Evolutionary conservation across 83 land plant species (phyloP), one percentile per base, ranked within the genome.

Genomic region (Picea abies): DNA sequence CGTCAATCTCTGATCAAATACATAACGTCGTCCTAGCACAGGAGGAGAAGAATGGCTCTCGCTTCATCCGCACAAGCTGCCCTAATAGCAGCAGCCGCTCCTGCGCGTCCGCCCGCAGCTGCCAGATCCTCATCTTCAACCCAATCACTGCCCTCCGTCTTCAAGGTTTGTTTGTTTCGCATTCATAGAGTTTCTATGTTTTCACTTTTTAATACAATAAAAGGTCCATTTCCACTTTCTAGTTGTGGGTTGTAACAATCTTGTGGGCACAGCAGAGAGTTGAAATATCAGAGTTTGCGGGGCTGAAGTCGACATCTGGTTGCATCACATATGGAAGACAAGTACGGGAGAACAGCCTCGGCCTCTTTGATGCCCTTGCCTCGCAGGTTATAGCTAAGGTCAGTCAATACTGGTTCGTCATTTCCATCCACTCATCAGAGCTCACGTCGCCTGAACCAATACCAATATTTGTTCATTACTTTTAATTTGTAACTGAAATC

Each of bases 361-460:
- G 90, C 60, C 86, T 95, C 69, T 83, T 82, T 60, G 92, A 93
- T 80, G 90, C 78, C 0, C 79, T 93, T 84, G 88, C 90, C 61
- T 69, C 90, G 0, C 98, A 93, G 61, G 85, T 95, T 58, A 70
- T 89, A 23, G 84, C 90, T 22, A 90, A 88, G 94, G 97, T 93
- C 20, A 56, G 41, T 32, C 64, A n/a, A 49, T 7, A 6, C 25
- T 26, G 14, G 14, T 52, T 12, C 58, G 44, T 41, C 56, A 52
- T 9, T 52, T 11, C 10, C 10, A 52, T 52, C 56, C 56, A 52
- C 14, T 52, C 14, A 52, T 52, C 56, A 52, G 3, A 52, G 14
- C 56, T 52, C 3, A 12, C 15, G 0, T 2, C 14, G 14, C 3
- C 58, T 44, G 7, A 5, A 44, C 6, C 7, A 44, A 5, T 6